Conservation (phyloP, 495 filamentous ascomycete genomes). For the Trichoderma asperelloides region DNA sequence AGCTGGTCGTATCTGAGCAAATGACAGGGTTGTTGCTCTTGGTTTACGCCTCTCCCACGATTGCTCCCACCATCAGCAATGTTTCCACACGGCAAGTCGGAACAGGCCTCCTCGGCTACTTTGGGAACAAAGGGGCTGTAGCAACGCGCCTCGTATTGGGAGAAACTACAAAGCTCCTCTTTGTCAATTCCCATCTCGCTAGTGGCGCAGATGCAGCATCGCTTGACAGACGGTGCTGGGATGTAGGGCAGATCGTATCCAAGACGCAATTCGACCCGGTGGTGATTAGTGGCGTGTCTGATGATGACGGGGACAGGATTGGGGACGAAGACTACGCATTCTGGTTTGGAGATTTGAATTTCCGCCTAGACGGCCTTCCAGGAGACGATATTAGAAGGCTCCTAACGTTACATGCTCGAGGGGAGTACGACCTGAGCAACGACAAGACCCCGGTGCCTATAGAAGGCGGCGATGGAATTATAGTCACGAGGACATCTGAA, state of each 20-base stretch:
- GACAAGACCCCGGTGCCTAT: slow-evolving; percentile 24
- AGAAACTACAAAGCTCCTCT: slow-evolving; percentile 78
- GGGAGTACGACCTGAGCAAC: slow-evolving; percentile 55
- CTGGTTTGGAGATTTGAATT: slow-evolving; percentile 97
- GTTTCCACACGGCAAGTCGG: slow-evolving; percentile 72
- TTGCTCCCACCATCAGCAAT: slow-evolving; percentile 62
- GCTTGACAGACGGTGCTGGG: slow-evolving; percentile 83
- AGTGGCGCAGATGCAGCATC: slow-evolving; percentile 71
- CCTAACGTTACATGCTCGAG: slow-evolving; percentile 69
- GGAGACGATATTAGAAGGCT: slow-evolving; percentile 84
- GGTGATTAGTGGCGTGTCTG: slow-evolving; percentile 44
- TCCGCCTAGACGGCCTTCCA: slow-evolving; percentile 78
- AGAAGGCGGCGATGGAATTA: slow-evolving; percentile 31
- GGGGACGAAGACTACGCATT: slow-evolving; percentile 88
- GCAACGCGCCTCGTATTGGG: slow-evolving; percentile 76
- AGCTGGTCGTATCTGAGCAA: slow-evolving; percentile 69
- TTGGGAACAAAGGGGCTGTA: slow-evolving; percentile 93
- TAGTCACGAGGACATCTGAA: slow-evolving; percentile 25
- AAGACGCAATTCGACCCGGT: slow-evolving; percentile 70
- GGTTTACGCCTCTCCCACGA: slow-evolving; percentile 69
- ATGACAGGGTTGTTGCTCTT: slow-evolving; percentile 79
- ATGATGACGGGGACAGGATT: slow-evolving; percentile 55
- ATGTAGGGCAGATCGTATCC: slow-evolving; percentile 64
- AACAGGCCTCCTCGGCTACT: slow-evolving; percentile 81
- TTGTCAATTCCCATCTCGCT: slow-evolving; percentile 85